Conservation (phyloP, 495 filamentous ascomycete genomes). For the Lichina pygmaea region DNA sequence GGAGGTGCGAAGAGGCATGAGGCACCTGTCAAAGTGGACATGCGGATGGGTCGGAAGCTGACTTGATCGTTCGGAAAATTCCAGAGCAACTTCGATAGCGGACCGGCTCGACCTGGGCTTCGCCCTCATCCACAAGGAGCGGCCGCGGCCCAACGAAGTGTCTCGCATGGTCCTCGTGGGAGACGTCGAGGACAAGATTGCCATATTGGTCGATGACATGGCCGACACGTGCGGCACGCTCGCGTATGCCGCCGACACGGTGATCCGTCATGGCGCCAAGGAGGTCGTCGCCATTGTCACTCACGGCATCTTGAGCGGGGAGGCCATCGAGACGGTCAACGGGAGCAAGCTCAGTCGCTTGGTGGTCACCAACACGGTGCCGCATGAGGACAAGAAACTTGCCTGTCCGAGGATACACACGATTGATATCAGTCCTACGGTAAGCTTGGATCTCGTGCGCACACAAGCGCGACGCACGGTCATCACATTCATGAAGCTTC, state of each 20-base stretch:
- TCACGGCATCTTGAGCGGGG: slow-evolving; percentile 79
- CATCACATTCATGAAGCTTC: neutral
- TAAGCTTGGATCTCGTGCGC: slow-evolving; percentile 13
- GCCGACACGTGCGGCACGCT: slow-evolving; percentile 92
- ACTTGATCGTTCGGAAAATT: neutral
- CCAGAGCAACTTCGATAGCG: slow-evolving; percentile 77
- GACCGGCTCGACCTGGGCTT: slow-evolving; percentile 85
- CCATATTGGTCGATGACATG: slow-evolving; percentile 73
- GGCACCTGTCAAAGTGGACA: neutral
- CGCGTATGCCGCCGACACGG: slow-evolving; percentile 73
- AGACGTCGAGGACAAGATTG: slow-evolving; percentile 29
- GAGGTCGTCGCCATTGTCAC: slow-evolving; percentile 88
- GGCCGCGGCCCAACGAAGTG: slow-evolving; percentile 82
- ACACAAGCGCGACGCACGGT: neutral
- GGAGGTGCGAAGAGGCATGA: slow-evolving; percentile 80
- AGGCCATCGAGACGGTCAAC: slow-evolving; percentile 77
- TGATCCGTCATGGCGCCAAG: slow-evolving; percentile 68
- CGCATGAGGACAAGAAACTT: slow-evolving; percentile 58
- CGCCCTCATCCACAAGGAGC: slow-evolving; percentile 98
- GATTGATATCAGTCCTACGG: slow-evolving; percentile 81
- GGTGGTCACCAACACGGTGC: slow-evolving; percentile 95
- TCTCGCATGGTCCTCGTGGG: slow-evolving; percentile 74
- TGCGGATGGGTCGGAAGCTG: neutral
- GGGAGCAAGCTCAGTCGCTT: slow-evolving; percentile 48
- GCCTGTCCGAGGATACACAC: slow-evolving; percentile 54